Base-by-base conservation (phyloP, 192 early-diverging fungal genomes). In the Coemansia pectinata region DNA sequence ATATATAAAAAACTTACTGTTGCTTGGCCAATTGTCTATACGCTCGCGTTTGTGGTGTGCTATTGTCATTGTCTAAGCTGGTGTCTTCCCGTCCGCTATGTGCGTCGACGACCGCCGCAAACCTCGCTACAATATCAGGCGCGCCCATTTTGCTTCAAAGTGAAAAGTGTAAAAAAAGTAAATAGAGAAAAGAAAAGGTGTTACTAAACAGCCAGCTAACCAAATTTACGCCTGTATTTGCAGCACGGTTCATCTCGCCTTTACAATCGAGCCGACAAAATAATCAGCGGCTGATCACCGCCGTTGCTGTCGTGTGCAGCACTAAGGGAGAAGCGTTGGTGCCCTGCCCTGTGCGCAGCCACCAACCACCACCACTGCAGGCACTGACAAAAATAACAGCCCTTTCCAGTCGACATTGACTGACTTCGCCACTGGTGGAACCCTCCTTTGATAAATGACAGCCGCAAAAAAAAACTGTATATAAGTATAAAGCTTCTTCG, bases 31-130 rank as follows among this genome's bases (percentile, higher is more conserved):
- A 36, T 23, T 67, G 65, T n/a, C 40, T 62, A 44, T 72, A 81
- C 11, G 53, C 44, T 15, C 31, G 62, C 3, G 79, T 74, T 14
- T 66, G 62, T 2, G 70, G 65, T 42, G 50, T 48, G 29, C 34
- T 44, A 2, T 31, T 53, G 62, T 58, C 31, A 65, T 40, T 52
- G 6, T 17, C 55, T 15, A 25, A 19, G 14, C 4, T 34, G 17
- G 27, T 36, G 9, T 41, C 36, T 41, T 33, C 21, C 12, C 34
- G 42, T 36, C 19, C 59, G 15, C 53, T 45, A 21, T 70, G 67
- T 15, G 57, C 63, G 42, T 76, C 67, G 10, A 81, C 73, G 21
- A 70, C 73, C 38, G 66, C 64, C 9, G 74, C 79, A 76, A 81
- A 81, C 59, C 62, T 74, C 15, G 63, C 59, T 4, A 58, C 60